Evolutionary conservation across 371 early-diverging fungal genomes (phyloP).

Genomic region (Nematocida ironsii): DNA sequence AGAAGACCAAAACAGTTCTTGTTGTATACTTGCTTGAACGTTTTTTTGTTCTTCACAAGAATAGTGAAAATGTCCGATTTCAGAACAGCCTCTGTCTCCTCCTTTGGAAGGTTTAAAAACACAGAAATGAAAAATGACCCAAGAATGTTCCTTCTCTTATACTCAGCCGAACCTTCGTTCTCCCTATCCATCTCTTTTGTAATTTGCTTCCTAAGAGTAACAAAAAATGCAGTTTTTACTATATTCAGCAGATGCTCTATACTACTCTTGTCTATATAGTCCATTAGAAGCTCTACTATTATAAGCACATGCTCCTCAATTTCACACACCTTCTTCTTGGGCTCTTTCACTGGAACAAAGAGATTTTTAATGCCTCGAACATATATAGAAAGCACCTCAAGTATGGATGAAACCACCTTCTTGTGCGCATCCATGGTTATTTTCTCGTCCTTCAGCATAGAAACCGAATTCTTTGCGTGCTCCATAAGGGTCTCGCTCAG

Average conservation of each 20-base stretch:
- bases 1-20: constrained; percentile 10
- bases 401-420: constrained; percentile 5
- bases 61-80: constrained; percentile 22
- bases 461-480: not conserved
- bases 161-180: not conserved
- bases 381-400: constrained; percentile 22
- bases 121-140: constrained; percentile 22
- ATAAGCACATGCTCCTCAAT: constrained; percentile 12
- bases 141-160: not conserved
- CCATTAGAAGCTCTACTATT: constrained; percentile 7
- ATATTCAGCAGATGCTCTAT: constrained; percentile 24
- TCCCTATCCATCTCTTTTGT: constrained; percentile 6
- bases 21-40: constrained; percentile 20
- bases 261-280: constrained; percentile 15
- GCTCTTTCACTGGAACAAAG: not conserved
- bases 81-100: constrained; percentile 10
- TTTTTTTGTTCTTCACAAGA: constrained; percentile 3
- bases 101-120: constrained; percentile 8
- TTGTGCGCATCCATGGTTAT: not conserved
- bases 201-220: not conserved
- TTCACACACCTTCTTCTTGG: not conserved
- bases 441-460: not conserved
- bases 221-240: constrained; percentile 3
- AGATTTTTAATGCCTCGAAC: constrained; percentile 4
- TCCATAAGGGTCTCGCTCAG: not conserved